Base-by-base conservation (phyloP, 2,329 filamentous ascomycete genomes). In the Talaromyces sp. region DNA sequence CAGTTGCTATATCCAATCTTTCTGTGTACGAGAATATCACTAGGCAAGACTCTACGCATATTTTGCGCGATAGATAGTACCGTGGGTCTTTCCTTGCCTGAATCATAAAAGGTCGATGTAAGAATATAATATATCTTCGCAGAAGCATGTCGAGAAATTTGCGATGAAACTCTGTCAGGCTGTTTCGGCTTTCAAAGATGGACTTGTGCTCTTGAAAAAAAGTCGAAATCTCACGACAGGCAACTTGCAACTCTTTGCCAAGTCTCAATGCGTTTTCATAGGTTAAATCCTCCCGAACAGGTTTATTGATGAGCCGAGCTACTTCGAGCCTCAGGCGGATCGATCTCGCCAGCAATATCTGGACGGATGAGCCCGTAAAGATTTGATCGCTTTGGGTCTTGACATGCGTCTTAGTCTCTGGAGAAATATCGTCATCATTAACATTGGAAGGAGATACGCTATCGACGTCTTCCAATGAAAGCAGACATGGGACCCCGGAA, bases 401-500 rank as follows among this genome's bases (percentile, higher is more conserved):
- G 2, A 34, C 12, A 8, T 30, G 6, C 36, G 51, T 23, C 16
- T 61, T 55, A 18, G 47, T 57, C 28, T 36, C 50, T 7, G 30
- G 18, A 54, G 18, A 54, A 16, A 85, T 72, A 14, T 81, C 79
- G 30, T 81, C 76, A 62, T 85, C 83, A 31, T 80, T 76, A 16
- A 85, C 71, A 64, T 85, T 84, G n/a, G 76, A 70, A 1, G 83
- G 82, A 3, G 78, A 69, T 6, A 74, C 72, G 6, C 76, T 78
- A 63, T 87, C 83, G 62, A 81, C 83, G 56, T 80, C 76, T 1
- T 71, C 70, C 16, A 71, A 68, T 52, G 77, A 76, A 10, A 79
- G 61, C 2, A 73, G 75, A 44, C 82, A 80, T 2, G 81, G 79
- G 73, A 86, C 81, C 0, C 84, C 85, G 10, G 78, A 76, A 63